Percentiles rank a stretch among this genome's conserved stretches.
Conservation (phyloP, 345 rosid species). For the Arabis alpina region DNA sequence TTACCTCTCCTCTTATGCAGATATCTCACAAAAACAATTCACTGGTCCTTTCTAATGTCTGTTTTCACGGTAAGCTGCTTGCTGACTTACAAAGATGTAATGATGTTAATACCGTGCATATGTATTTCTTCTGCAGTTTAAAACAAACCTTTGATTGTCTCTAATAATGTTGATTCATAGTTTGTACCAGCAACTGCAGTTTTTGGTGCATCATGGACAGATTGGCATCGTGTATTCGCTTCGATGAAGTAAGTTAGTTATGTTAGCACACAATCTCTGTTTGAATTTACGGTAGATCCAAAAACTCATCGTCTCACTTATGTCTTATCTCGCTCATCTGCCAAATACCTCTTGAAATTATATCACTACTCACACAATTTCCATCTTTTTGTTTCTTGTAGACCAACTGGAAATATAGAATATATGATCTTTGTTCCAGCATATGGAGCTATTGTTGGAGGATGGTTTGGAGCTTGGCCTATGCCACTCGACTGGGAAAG, state of each 20-base stretch:
- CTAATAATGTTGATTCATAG: slow-evolving; percentile 47
- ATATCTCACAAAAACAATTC: slow-evolving; percentile 59
- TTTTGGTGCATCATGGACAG: slow-evolving; percentile 72
- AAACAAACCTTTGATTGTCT: slow-evolving; percentile 15
- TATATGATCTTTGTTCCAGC: slow-evolving; percentile 78
- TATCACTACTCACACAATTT: neutral
- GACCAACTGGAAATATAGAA: slow-evolving; percentile 63
- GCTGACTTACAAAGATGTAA: neutral
- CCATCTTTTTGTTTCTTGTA: slow-evolving; percentile 29
- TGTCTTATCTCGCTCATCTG: neutral
- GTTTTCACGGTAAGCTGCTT: slow-evolving; percentile 63
- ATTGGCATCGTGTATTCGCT: slow-evolving; percentile 73
- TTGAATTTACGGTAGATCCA: too few species aligned
- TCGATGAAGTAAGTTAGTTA: slow-evolving; percentile 54
- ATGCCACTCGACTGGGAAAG: slow-evolving; percentile 99
- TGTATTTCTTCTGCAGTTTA: neutral
- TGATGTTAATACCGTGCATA: neutral
- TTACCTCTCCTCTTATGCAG: slow-evolving; percentile 47
- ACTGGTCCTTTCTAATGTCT: slow-evolving; percentile 86
- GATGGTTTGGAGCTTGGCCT: slow-evolving; percentile 99
- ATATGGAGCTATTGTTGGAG: slow-evolving; percentile 81
- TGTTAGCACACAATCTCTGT: neutral
- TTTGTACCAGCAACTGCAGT: slow-evolving; percentile 74
- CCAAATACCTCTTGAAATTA: neutral
- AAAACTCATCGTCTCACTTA: neutral